Conservation (phyloP, 2,329 filamentous ascomycete species). For the Fusarium denticulatum region DNA sequence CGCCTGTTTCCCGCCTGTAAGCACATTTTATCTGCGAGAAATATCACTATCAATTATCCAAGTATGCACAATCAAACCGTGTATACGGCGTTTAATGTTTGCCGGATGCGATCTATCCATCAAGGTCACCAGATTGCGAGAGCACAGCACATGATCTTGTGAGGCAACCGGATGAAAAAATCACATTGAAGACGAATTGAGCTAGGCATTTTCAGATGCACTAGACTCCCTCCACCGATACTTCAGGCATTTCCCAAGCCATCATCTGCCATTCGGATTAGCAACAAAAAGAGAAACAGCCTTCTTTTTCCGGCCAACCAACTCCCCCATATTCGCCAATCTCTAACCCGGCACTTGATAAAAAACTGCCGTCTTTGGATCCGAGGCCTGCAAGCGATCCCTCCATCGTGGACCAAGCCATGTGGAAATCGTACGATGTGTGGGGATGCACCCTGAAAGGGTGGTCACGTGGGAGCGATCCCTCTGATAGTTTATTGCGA, state of each 20-base stretch:
- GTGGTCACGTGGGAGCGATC: constrained; percentile 24
- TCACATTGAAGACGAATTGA: background rate
- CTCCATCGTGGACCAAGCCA: constrained; percentile 15
- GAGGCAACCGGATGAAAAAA: fast-evolving
- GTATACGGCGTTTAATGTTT: background rate
- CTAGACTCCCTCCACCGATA: background rate
- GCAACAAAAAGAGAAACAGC: background rate
- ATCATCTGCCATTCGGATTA: background rate
- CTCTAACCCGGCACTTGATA: background rate
- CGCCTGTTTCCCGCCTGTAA: too few relatives aligned
- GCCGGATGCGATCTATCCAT: background rate
- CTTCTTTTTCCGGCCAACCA: background rate
- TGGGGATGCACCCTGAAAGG: constrained; percentile 28
- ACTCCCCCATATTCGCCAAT: background rate
- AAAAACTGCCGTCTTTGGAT: background rate
- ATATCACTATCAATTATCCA: too few relatives aligned
- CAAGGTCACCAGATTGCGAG: background rate
- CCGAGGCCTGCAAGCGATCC: constrained; percentile 13
- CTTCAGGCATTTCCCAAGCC: background rate
- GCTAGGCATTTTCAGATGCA: fast-evolving
- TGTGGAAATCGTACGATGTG: constrained; percentile 40
- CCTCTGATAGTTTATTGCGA: fast-evolving
- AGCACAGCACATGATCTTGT: background rate
- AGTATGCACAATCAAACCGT: background rate
- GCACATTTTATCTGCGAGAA: too few relatives aligned